phyloP scores from a whole-genome alignment of 192 early-diverging fungal genomes.

The Glomus cerebriforme region DNA sequence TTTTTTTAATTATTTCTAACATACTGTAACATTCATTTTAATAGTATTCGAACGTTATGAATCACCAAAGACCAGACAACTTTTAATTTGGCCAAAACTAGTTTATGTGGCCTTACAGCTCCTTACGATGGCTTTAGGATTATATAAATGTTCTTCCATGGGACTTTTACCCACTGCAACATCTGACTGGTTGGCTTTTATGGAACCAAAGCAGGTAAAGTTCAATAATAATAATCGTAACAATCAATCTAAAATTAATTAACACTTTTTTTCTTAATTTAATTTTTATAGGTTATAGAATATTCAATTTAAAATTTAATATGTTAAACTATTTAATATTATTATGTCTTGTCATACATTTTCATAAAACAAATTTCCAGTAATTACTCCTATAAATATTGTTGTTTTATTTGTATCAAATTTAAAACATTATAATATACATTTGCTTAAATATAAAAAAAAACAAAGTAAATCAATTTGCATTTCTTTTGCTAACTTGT shows the following conservation, averaged over 20 bases:
- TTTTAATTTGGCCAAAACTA: conserved; percentile 76
- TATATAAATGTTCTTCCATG: conserved; percentile 93
- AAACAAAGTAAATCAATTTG: no score
- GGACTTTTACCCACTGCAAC: conserved; percentile 91
- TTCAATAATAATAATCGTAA: conserved; percentile 38
- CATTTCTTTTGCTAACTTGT: background rate
- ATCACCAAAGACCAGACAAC: conserved; percentile 54
- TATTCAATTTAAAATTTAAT: background rate
- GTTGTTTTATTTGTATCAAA: no score
- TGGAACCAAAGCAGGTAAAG: conserved; percentile 62
- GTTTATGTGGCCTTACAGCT: conserved; percentile 84
- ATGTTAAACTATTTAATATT: background rate
- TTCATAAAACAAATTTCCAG: no score
- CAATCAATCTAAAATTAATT: conserved; percentile 9
- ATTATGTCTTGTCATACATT: no score
- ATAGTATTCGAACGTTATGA: conserved; percentile 80
- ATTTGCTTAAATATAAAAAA: no score
- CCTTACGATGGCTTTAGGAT: conserved; percentile 76
- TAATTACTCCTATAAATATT: no score
- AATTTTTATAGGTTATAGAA: background rate
- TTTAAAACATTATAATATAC: no score
- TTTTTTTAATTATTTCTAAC: background rate
- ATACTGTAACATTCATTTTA: background rate
- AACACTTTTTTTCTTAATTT: background rate
- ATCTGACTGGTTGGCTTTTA: conserved; percentile 96